These are phyloP conservation scores for Lentinus brumalis DNA, from an alignment of 768 basidiomycete genomes.

Conservation along the genomic window DNA sequence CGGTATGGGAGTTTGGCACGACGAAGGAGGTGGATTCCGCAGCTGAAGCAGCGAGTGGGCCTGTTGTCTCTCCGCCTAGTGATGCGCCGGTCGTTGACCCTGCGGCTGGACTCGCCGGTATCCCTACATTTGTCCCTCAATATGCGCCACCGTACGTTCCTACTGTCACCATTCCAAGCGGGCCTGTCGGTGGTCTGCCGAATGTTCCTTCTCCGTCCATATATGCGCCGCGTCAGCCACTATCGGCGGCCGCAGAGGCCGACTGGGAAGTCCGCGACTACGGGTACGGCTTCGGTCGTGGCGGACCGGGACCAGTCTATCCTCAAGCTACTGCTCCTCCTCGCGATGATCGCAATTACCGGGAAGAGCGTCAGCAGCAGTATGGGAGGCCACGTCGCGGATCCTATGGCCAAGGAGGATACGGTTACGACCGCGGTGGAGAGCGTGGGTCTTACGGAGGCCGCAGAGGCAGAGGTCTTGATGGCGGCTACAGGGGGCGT, in stretches of 20 bases:
- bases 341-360: slow-evolving; percentile 31
- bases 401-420: slow-evolving; percentile 30
- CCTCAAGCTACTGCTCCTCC: slow-evolving; percentile 20
- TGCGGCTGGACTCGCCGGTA: background rate
- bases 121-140: slow-evolving; percentile 6
- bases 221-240: slow-evolving; percentile 14
- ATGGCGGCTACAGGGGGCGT: slow-evolving; percentile 37
- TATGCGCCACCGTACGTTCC: slow-evolving; percentile 11
- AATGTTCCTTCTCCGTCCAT: slow-evolving; percentile 14
- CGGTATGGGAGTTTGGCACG: slow-evolving; percentile 64
- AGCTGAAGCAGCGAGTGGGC: background rate
- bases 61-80: background rate
- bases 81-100: background rate
- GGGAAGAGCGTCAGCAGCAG: slow-evolving; percentile 29
- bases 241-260: slow-evolving; percentile 19
- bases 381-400: slow-evolving; percentile 36
- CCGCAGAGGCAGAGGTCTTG: slow-evolving; percentile 26
- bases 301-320: slow-evolving; percentile 35
- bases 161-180: slow-evolving; percentile 6
- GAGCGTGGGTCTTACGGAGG: slow-evolving; percentile 43
- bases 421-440: slow-evolving; percentile 38
- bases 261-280: slow-evolving; percentile 61
- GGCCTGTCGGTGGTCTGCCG: slow-evolving; percentile 3
- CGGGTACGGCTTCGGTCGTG: slow-evolving; percentile 64
- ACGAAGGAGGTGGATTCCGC: slow-evolving; percentile 28